Evolutionary conservation across 2,329 filamentous ascomycete species (phyloP).

Genomic region (Pseudocercospora cruenta): DNA sequence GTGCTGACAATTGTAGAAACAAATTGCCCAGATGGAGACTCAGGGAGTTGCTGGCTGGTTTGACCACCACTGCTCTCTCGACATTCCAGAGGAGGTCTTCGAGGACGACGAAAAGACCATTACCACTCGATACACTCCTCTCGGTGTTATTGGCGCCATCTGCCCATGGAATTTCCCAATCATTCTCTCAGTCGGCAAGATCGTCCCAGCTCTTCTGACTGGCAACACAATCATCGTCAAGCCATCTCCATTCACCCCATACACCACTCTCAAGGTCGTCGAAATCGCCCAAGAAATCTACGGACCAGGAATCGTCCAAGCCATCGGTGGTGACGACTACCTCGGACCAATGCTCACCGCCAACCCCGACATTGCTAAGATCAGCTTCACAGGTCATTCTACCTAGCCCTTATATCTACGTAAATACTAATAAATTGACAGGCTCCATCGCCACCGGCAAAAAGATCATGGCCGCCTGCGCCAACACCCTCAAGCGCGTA

Average conservation of each 20-base stretch:
- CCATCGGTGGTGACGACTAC: constrained; percentile 62
- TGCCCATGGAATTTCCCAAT: constrained; percentile 59
- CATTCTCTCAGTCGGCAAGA: constrained; percentile 57
- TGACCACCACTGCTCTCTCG: constrained; percentile 42
- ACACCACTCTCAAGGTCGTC: constrained; percentile 61
- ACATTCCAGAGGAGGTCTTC: constrained; percentile 45
- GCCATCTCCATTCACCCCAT: constrained; percentile 59
- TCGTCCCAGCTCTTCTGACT: constrained; percentile 60
- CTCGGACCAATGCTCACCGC: constrained; percentile 62
- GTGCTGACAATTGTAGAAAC: constrained; percentile 37
- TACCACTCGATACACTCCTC: constrained; percentile 51
- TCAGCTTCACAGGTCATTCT: constrained; percentile 58
- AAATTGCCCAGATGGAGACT: constrained; percentile 48
- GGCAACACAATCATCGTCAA: constrained; percentile 45
- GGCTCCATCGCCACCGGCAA: constrained; percentile 65
- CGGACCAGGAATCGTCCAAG: constrained; percentile 66
- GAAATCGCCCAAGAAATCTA: constrained; percentile 63
- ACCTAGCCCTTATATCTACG: too few relatives aligned
- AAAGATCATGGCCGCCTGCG: constrained; percentile 61
- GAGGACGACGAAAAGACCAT: constrained; percentile 54
- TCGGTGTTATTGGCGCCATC: constrained; percentile 53
- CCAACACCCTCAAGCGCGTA: constrained; percentile 62
- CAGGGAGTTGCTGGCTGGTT: constrained; percentile 41
- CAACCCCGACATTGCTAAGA: constrained; percentile 65
- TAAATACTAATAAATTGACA: too few relatives aligned